Base-by-base conservation (phyloP, 176 grass and related monocot genomes). In the Raddia distichophylla region DNA sequence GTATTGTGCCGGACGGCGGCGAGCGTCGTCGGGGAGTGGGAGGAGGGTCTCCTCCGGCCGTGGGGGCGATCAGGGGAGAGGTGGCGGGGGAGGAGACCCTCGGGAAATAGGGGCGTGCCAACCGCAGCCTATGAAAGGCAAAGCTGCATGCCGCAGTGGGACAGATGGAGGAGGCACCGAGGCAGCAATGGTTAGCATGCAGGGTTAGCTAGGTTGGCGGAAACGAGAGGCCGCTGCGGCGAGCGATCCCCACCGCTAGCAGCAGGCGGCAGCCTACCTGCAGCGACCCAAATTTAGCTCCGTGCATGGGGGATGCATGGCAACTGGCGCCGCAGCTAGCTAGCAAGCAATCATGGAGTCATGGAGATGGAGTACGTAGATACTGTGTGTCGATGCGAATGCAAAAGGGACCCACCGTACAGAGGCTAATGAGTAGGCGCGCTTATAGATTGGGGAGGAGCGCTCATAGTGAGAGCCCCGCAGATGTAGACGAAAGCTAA, bases 231-330 rank as follows among this genome's bases (percentile, higher is more conserved):
- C 35, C 8, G 18, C 66, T 66, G 57, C 67, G 66, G 67, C 22
- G 37, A 79, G 69, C 66, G 79, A 83, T 78, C 35, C 50, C 59
- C 27, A 43, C 80, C 86, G 8, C 64, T 52, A 50, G 80, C 80
- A 66, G 27, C 27, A 27, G 27, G 27, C 27, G 27, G 27, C 27
- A 27, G 8, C 67, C 73, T 34, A 17, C 54, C 64, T 20, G 43
- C 8, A 10, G 22, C 10, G 1, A 5, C 6, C 67, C 67, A 65
- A 73, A 64, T 79, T 65, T 79, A 79, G 67, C 46, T 43, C 16
- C 5, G 50, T 20, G 14, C 53, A 60, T 60, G 15, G 33, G 5
- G 57, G 19, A 11, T 11, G 19, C 37, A 40, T 40, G 37, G 37
- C 37, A 40, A 27, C 27, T 40, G 37, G 3, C 2, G 37, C 3